Evolutionary conservation across 2,329 filamentous ascomycete species (phyloP), one percentile per base, ranked within the genome.

Genomic region (Diatrype stigma): DNA sequence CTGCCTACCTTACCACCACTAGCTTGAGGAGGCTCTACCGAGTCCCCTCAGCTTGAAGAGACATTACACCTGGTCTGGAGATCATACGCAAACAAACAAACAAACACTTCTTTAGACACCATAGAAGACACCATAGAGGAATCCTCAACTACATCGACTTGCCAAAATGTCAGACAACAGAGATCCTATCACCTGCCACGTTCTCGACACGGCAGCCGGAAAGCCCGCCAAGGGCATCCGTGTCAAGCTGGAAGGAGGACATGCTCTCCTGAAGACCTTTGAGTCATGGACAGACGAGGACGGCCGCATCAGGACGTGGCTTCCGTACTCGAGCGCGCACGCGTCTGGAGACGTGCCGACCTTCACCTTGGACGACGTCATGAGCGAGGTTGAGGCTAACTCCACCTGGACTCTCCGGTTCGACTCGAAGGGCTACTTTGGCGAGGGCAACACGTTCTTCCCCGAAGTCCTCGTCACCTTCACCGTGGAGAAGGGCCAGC

Each of bases 171-270:
- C 65, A 35, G 56, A 26, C 58, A 58, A 63, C 52, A 83, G 80
- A 64, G 82, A 84, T 65, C 82, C 82, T 65, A 93, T 94, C 64
- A 93, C 89, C 68, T 93, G 89, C 76, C 89, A 94, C 76, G 82
- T 92, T 69, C 88, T 94, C 67, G 88, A 94, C 76, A 93, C 89
- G 11, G 81, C 84, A n/a, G 73, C 80, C 54, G 89, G 89, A 63
- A 79, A 78, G 51, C 89, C 89, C 21, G 89, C 82, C 16, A 70
- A 77, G 51, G 75, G 76, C 55, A 81, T 94, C 61, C 77, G 78
- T 57, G 87, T 92, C 51, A 82, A 79, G 49, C 81, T 91, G 21
- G 73, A 83, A 46, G 60, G 66, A 58, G 54, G 66, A 38, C 64
- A 68, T 51, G 63, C 67, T 45, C 59, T 65, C 12, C 71, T 72